phyloP scores from a whole-genome alignment of 108 stramenopile genomes.

The Chaetoceros tenuissimus region DNA sequence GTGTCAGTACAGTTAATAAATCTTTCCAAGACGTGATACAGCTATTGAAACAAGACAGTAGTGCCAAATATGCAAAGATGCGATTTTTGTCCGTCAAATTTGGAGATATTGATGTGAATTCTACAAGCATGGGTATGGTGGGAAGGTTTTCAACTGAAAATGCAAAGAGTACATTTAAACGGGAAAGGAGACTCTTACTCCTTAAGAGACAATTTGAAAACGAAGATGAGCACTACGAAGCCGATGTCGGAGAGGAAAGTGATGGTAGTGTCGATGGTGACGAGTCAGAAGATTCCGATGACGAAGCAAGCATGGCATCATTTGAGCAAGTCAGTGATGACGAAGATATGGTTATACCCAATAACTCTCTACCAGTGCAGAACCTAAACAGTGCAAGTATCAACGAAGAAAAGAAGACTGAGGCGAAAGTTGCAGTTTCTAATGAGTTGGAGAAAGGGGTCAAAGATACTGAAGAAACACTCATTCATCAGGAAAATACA shows the following conservation, averaged over 20 bases:
- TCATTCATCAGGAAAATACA: constrained; percentile 59
- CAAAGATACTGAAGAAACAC: background rate
- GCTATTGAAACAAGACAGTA: constrained; percentile 51
- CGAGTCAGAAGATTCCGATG: constrained; percentile 31
- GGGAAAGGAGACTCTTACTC: constrained; percentile 59
- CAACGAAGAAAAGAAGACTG: too few species aligned
- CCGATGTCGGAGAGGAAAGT: constrained; percentile 27
- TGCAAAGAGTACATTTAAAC: constrained; percentile 42
- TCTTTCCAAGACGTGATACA: constrained; percentile 71
- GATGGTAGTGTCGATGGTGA: constrained; percentile 20
- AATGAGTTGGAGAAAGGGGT: constrained; percentile 5
- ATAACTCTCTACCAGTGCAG: too few species aligned
- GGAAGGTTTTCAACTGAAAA: constrained; percentile 54
- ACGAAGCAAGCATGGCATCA: constrained; percentile 47
- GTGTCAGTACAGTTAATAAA: constrained; percentile 62
- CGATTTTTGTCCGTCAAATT: constrained; percentile 49
- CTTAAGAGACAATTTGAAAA: constrained; percentile 37
- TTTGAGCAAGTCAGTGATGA: constrained; percentile 78
- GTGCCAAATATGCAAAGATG: constrained; percentile 61
- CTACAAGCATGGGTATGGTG: constrained; percentile 54
- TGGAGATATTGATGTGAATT: constrained; percentile 31
- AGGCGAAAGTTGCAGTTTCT: too few species aligned
- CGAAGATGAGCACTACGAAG: constrained; percentile 23
- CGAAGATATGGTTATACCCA: constrained; percentile 51
- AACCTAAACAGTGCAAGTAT: too few species aligned